Evolutionary conservation across 352 stramenopile species (phyloP).

Genomic region (Stramenopiles sp.): DNA sequence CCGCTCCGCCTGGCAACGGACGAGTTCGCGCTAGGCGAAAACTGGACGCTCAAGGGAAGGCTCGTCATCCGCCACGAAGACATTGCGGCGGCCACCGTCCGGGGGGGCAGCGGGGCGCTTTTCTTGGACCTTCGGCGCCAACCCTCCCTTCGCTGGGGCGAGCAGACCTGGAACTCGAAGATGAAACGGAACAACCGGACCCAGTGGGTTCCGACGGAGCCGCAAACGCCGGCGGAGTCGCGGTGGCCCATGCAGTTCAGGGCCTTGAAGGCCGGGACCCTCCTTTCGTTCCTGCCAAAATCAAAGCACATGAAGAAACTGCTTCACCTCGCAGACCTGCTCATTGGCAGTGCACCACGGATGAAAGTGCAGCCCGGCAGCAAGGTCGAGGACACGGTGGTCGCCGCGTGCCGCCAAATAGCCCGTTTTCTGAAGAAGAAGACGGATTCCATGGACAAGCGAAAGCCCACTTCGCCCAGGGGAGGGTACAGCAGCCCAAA

Average conservation of each 20-base stretch:
- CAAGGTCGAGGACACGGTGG: too few species aligned
- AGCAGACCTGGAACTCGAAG: not conserved
- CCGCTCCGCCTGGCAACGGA: not conserved
- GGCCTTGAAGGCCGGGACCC: not conserved
- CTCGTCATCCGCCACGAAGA: not conserved
- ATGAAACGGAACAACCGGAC: not conserved
- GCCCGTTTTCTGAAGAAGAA: too few species aligned
- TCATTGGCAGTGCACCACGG: too few species aligned
- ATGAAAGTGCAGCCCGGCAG: too few species aligned
- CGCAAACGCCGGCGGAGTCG: not conserved
- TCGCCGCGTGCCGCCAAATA: too few species aligned
- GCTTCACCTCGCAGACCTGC: not conserved
- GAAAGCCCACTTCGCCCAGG: too few species aligned
- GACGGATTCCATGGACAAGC: too few species aligned
- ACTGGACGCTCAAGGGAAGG: not conserved
- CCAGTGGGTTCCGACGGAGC: not conserved
- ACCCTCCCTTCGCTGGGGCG: not conserved
- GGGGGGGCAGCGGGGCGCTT: not conserved
- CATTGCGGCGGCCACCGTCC: not conserved
- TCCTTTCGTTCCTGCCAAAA: not conserved
- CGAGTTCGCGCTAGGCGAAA: not conserved
- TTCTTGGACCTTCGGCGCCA: not conserved
- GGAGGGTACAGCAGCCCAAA: too few species aligned
- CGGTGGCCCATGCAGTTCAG: not conserved
- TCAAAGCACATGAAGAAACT: not conserved